Evolutionary conservation across 2,329 filamentous ascomycete genomes (phyloP).

Genomic region (Cryphonectria nitschkei): DNA sequence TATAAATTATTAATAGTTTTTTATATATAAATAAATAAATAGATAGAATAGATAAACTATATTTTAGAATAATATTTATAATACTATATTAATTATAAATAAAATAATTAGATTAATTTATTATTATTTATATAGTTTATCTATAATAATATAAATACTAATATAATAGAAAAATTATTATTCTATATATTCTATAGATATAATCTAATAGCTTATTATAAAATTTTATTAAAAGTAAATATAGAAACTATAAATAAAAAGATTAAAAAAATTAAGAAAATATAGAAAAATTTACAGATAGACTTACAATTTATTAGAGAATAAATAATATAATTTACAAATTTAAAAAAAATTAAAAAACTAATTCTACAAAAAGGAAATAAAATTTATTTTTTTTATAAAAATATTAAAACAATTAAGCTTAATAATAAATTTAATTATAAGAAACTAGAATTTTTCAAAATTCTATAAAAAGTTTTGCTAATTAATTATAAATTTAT

Average conservation of each 20-base stretch:
- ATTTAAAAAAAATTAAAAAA: not conserved
- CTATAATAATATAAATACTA: too few relatives aligned
- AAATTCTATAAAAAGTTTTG: too few relatives aligned
- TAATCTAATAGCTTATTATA: not conserved
- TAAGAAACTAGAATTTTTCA: not conserved
- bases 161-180: not conserved
- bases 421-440: not conserved
- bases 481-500: too few relatives aligned
- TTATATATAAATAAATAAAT: slow-evolving; percentile 25
- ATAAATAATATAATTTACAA: not conserved
- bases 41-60: slow-evolving; percentile 27
- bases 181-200: not conserved
- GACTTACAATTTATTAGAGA: not conserved
- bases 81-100: too few relatives aligned
- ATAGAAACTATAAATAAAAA: not conserved
- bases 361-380: not conserved
- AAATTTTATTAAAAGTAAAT: not conserved
- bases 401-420: not conserved
- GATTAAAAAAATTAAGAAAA: not conserved
- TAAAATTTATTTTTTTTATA: not conserved
- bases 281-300: not conserved
- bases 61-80: slow-evolving; percentile 24
- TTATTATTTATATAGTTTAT: too few relatives aligned
- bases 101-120: too few relatives aligned
- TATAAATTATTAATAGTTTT: slow-evolving; percentile 16